These are phyloP conservation scores for Casaregolazyma suthepensis DNA, from an alignment of 1,139 yeast genomes.

Conservation along the genomic window DNA sequence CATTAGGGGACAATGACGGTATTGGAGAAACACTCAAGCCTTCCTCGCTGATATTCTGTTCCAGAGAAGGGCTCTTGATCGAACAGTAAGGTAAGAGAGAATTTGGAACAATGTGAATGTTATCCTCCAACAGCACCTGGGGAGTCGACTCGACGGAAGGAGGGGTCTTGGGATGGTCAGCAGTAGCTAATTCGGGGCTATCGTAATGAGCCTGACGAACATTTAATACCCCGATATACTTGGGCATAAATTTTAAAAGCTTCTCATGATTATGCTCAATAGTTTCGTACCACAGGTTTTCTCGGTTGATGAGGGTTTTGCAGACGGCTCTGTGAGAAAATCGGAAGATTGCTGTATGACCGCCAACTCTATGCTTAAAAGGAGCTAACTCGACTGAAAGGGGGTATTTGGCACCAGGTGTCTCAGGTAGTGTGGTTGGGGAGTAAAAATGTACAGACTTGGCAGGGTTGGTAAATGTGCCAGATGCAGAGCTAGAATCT, in stretches of 20 bases:
- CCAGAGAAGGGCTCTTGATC: conserved; percentile 43
- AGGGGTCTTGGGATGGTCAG: conserved; percentile 1
- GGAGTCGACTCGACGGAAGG: conserved; percentile 10
- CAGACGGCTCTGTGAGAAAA: conserved; percentile 93
- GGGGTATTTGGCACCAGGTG: conserved; percentile 21
- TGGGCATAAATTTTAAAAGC: conserved; percentile 79
- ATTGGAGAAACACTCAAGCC: conserved; percentile 4
- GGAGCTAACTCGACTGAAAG: conserved; percentile 76
- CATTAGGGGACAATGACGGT: conserved; percentile 13
- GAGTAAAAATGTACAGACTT: not conserved
- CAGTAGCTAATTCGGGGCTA: conserved; percentile 2
- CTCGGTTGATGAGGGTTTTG: conserved; percentile 84
- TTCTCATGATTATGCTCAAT: conserved; percentile 74
- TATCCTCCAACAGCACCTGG: conserved; percentile 83
- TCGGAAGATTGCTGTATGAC: conserved; percentile 93
- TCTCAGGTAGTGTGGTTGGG: not conserved
- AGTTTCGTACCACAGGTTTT: conserved; percentile 85
- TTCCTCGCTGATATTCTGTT: conserved; percentile 9
- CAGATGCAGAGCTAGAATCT: not conserved
- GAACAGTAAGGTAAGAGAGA: conserved; percentile 57
- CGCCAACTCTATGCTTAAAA: conserved; percentile 90
- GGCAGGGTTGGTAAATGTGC: not conserved
- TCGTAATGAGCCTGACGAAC: conserved; percentile 57
- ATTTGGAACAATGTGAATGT: conserved; percentile 81
- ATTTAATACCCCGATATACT: conserved; percentile 86